These are phyloP conservation scores for Rhynchospora breviuscula DNA, from an alignment of 176 grass and related monocot species.

Conservation along the genomic window DNA sequence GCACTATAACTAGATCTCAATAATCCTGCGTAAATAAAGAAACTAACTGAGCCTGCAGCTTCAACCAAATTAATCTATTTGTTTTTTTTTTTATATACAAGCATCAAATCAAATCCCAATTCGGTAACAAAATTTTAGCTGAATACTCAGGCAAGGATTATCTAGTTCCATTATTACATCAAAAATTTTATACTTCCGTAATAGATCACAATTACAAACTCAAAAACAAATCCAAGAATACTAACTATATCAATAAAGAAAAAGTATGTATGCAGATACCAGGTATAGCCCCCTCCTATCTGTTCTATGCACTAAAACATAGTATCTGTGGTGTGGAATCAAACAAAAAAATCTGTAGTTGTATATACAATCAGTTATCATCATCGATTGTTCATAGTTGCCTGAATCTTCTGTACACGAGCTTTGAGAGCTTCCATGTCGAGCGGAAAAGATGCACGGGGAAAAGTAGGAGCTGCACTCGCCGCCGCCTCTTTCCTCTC, in stretches of 20 bases:
- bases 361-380: neutral
- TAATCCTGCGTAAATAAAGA: too few species aligned
- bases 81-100: neutral
- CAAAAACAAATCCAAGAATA: neutral
- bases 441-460: neutral
- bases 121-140: neutral
- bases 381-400: neutral
- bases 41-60: neutral
- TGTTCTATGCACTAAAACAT: slow-evolving; percentile 7
- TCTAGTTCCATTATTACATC: slow-evolving; percentile 1
- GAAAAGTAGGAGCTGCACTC: neutral
- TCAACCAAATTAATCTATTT: neutral
- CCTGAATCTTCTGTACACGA: neutral
- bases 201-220: neutral
- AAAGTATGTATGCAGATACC: neutral
- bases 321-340: neutral
- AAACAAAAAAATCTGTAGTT: neutral
- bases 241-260: neutral
- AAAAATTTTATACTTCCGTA: neutral
- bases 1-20: too few species aligned
- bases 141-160: neutral
- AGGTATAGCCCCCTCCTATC: slow-evolving; percentile 7
- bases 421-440: slow-evolving; percentile 3
- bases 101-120: neutral
- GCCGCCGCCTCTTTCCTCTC: slow-evolving; percentile 4